Evolutionary conservation across 176 grass and related monocot species (phyloP).

Genomic region (Tillandsia leiboldiana): DNA sequence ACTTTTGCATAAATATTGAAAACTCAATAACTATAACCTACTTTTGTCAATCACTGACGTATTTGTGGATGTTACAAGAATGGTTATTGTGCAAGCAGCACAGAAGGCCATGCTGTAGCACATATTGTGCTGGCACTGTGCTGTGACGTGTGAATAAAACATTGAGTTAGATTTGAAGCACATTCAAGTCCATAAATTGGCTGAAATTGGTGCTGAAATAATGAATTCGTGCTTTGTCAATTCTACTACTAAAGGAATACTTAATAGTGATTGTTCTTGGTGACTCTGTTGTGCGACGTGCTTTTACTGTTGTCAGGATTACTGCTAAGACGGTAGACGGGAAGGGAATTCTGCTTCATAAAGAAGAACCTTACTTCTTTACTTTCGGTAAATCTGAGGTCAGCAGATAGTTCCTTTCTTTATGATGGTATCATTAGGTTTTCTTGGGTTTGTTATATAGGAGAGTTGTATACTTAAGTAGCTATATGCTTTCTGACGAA

Average conservation of each 20-base stretch:
- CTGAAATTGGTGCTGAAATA: too few species aligned
- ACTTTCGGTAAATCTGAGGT: conserved; percentile 94
- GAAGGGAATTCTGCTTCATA: conserved; percentile 52
- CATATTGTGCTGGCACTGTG: too few species aligned
- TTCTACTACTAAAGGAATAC: too few species aligned
- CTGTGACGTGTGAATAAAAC: too few species aligned
- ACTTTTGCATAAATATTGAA: conserved; percentile 8
- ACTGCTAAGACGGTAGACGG: conserved; percentile 66
- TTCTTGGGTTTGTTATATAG: not conserved
- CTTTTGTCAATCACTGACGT: not conserved
- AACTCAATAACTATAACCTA: not conserved
- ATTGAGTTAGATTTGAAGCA: too few species aligned
- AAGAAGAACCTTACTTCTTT: conserved; percentile 73
- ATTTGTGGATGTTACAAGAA: too few species aligned
- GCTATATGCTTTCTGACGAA: not conserved
- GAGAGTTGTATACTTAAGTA: not conserved
- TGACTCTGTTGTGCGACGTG: not conserved
- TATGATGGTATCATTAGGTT: not conserved
- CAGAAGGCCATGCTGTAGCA: too few species aligned
- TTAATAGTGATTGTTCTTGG: not conserved
- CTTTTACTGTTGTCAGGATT: conserved; percentile 51
- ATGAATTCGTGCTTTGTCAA: too few species aligned
- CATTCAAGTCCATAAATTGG: too few species aligned
- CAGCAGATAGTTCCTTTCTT: conserved; percentile 16
- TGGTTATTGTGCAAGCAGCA: too few species aligned